Percentiles rank a stretch among this genome's conserved stretches.
Conservation (phyloP, 2,329 filamentous ascomycete species). For the Ascochyta pisi region DNA sequence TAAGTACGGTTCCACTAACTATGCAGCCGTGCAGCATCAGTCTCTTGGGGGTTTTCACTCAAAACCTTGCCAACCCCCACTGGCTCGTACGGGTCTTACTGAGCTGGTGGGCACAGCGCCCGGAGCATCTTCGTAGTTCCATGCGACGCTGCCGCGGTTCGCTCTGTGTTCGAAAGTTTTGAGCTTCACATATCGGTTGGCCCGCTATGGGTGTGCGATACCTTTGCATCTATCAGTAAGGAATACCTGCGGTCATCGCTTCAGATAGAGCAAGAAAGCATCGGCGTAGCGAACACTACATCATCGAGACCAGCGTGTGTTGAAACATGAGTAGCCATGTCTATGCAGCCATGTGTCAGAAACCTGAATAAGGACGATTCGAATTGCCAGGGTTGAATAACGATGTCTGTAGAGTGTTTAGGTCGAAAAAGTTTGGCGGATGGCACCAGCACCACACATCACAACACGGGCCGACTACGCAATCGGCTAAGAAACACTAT, state of each 20-base stretch:
- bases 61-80: neutral
- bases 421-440: constrained; percentile 1
- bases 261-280: neutral
- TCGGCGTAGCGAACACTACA: neutral
- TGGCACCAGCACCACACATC: neutral
- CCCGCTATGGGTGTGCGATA: too few species aligned
- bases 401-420: neutral
- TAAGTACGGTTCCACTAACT: neutral
- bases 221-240: neutral
- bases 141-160: neutral
- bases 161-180: neutral
- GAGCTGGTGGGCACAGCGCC: neutral
- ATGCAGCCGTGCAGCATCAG: neutral
- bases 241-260: neutral
- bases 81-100: neutral
- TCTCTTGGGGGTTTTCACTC: neutral
- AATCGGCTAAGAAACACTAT: neutral
- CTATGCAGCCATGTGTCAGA: neutral
- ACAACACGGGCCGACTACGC: constrained; percentile 2
- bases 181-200: neutral
- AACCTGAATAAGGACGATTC: neutral
- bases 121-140: neutral
- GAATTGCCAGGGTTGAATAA: neutral
- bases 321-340: neutral
- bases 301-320: neutral